These are phyloP conservation scores for Pseudogymnoascus sp. DNA, from an alignment of 2,329 filamentous ascomycete genomes.

Conservation along the genomic window DNA sequence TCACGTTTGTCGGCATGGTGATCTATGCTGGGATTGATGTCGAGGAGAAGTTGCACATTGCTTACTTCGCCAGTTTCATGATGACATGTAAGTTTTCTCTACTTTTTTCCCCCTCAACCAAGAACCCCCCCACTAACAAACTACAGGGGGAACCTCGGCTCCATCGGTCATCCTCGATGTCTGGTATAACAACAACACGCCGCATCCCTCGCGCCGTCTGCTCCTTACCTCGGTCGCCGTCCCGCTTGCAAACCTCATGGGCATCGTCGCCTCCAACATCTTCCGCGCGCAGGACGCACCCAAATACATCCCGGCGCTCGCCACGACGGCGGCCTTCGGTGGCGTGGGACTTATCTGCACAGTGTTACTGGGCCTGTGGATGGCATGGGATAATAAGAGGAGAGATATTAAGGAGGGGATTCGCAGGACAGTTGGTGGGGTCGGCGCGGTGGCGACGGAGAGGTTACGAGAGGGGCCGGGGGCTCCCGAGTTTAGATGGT, in stretches of 20 bases:
- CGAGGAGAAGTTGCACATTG: constrained; percentile 41
- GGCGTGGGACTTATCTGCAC: constrained; percentile 50
- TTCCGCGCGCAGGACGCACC: constrained; percentile 57
- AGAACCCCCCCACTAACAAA: not conserved
- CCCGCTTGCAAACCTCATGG: constrained; percentile 58
- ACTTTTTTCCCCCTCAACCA: not conserved
- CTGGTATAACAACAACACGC: constrained; percentile 56
- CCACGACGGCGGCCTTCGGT: constrained; percentile 58
- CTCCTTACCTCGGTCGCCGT: constrained; percentile 55
- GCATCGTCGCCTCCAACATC: constrained; percentile 60
- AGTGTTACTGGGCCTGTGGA: constrained; percentile 47
- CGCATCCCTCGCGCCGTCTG: constrained; percentile 53
- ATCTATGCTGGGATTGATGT: constrained; percentile 65
- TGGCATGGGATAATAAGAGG: constrained; percentile 45
- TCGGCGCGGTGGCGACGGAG: constrained; percentile 47
- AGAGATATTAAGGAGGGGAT: constrained; percentile 15
- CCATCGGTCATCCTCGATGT: constrained; percentile 26
- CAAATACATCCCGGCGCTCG: constrained; percentile 57
- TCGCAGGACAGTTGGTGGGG: constrained; percentile 22
- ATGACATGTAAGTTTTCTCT: constrained; percentile 43
- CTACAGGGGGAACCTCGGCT: constrained; percentile 22
- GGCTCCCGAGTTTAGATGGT: constrained; percentile 50
- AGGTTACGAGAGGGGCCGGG: constrained; percentile 46
- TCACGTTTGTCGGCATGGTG: constrained; percentile 71
- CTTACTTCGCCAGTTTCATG: constrained; percentile 61